Evolutionary conservation across 495 filamentous ascomycete genomes (phyloP), one percentile per base, ranked within the genome.

Genomic region (Massariosphaeria phaeospora): DNA sequence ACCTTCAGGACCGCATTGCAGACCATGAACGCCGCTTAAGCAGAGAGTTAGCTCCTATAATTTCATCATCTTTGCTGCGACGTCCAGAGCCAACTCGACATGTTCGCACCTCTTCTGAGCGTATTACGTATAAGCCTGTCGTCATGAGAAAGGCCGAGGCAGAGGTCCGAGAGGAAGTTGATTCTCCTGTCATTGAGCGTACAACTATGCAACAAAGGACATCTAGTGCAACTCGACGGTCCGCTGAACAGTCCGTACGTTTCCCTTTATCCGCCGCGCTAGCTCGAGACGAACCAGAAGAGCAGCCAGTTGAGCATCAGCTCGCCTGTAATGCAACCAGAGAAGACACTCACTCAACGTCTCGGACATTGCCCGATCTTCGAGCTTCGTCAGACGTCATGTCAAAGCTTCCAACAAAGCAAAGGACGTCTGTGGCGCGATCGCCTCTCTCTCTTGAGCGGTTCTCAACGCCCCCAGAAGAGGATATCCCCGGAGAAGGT

Each of bases 261-360:
- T n/a, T n/a, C n/a, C n/a, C n/a, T n/a, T n/a, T n/a, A n/a, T n/a
- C n/a, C n/a, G 39, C 11, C 39, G 25, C 39, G 6, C 11, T 25
- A n/a, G n/a, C n/a, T n/a, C n/a, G n/a, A n/a, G n/a, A n/a, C n/a
- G 49, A 53, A 43, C 38, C 31, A 53, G 39, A 53, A 24, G 3
- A 18, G 11, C 29, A 35, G 46, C 29, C 5, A 6, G 13, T 49
- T 49, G 43, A 47, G 21, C 23, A 23, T 4, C 6, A 38, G n/a
- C 35, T 20, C 8, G 33, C 6, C 18, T 40, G 26, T 15, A 51
- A 2, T 17, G 23, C 41, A 6, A 24, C 18, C 17, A n/a, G n/a
- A n/a, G n/a, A n/a, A n/a, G n/a, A n/a, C n/a, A n/a, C n/a, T n/a
- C n/a, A n/a, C n/a, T n/a, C n/a, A n/a, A n/a, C n/a, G n/a, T n/a